phyloP scores from a whole-genome alignment of 371 early-diverging fungal genomes.

The Mucor velutinosus region DNA sequence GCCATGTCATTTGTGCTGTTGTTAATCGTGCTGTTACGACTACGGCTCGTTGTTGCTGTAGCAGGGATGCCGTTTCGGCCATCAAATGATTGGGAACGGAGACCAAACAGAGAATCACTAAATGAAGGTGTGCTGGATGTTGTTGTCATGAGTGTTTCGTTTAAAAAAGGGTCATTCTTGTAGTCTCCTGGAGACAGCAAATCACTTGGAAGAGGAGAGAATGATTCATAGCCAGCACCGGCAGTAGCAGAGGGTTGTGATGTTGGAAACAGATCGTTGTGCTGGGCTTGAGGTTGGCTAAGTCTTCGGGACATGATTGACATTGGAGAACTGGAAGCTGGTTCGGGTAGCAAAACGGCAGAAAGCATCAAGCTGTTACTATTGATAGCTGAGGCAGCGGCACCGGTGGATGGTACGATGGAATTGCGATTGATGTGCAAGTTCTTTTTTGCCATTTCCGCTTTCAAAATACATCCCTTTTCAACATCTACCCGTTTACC shows the following conservation, averaged over 20 bases:
- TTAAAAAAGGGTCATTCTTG: conserved; percentile 54
- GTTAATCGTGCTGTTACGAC: not conserved
- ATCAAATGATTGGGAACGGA: conserved; percentile 43
- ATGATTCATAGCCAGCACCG: conserved; percentile 26
- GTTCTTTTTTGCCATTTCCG: conserved; percentile 57
- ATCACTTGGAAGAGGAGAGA: conserved; percentile 65
- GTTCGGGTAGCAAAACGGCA: conserved; percentile 5
- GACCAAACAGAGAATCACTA: conserved; percentile 30
- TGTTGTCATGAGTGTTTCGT: conserved; percentile 34
- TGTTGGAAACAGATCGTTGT: conserved; percentile 33
- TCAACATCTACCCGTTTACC: conserved; percentile 43
- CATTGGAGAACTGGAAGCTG: conserved; percentile 11
- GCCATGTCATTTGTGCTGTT: not conserved
- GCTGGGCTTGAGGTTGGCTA: conserved; percentile 27
- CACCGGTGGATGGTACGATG: conserved; percentile 1
- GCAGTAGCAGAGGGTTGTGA: conserved; percentile 16
- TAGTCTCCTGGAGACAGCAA: conserved; percentile 63
- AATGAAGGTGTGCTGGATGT: conserved; percentile 29
- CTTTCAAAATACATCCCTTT: conserved; percentile 41
- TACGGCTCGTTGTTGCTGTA: not conserved
- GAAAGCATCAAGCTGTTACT: conserved; percentile 5
- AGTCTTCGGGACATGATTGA: conserved; percentile 16
- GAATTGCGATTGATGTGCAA: conserved; percentile 42
- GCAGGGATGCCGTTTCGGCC: conserved; percentile 13
- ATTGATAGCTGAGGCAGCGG: not conserved